These are phyloP conservation scores for Arthrobotrys megalospora DNA, from an alignment of 2,329 filamentous ascomycete species.

Conservation along the genomic window DNA sequence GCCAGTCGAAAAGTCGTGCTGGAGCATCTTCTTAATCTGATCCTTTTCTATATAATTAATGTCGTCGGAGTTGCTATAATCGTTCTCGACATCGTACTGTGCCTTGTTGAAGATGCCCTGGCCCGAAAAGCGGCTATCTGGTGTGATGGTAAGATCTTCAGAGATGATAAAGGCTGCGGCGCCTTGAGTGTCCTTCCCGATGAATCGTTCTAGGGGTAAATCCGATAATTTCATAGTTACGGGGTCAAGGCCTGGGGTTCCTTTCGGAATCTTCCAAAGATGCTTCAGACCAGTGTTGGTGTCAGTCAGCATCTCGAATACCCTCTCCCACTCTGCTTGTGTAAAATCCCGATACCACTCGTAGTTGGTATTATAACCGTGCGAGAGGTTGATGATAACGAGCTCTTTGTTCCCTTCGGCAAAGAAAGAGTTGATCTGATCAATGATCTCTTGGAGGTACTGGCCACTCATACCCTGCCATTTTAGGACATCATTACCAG, in stretches of 20 bases:
- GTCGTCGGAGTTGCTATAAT: conserved; percentile 17
- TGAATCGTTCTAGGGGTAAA: conserved; percentile 57
- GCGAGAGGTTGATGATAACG: conserved; percentile 70
- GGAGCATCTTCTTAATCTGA: conserved; percentile 28
- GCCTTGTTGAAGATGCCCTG: conserved; percentile 32
- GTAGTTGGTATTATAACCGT: conserved; percentile 65
- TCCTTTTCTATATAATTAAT: not conserved
- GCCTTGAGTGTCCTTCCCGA: conserved; percentile 15
- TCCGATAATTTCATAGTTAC: conserved; percentile 65
- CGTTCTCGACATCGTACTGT: conserved; percentile 19
- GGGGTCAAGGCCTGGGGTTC: conserved; percentile 48
- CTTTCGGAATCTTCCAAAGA: conserved; percentile 42
- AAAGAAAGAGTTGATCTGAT: conserved; percentile 70
- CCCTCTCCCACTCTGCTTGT: conserved; percentile 68
- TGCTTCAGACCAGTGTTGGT: conserved; percentile 68
- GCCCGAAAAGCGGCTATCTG: conserved; percentile 18
- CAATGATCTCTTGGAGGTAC: conserved; percentile 68
- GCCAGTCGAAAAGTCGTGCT: conserved; percentile 11
- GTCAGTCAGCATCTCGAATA: conserved; percentile 68
- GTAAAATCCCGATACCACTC: conserved; percentile 67
- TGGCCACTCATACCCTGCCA: conserved; percentile 70
- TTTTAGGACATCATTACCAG: conserved; percentile 62
- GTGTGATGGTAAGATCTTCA: conserved; percentile 1
- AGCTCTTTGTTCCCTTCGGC: conserved; percentile 68
- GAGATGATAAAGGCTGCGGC: conserved; percentile 21